Evolutionary conservation across 345 rosid species (phyloP).

Genomic region (Gossypium mustelinum): DNA sequence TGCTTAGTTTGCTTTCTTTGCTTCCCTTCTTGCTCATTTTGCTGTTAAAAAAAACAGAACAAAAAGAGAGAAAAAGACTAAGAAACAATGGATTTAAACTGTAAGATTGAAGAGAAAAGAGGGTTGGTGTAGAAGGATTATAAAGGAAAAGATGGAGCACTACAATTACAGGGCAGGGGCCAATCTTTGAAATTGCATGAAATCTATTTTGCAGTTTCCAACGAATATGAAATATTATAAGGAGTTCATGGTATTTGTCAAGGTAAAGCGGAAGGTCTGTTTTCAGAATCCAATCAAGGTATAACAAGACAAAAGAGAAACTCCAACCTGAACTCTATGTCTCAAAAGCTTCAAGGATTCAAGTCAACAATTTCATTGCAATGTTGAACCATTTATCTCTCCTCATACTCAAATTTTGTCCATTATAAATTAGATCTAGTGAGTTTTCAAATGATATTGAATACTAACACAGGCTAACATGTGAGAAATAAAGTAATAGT

Average conservation of each 20-base stretch:
- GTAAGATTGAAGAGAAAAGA: background rate
- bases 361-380: background rate
- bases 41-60: background rate
- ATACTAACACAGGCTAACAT: background rate
- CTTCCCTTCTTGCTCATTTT: conserved; percentile 20
- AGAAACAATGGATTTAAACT: background rate
- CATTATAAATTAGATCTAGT: background rate
- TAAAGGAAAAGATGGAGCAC: background rate
- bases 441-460: background rate
- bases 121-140: background rate
- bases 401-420: background rate
- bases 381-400: background rate
- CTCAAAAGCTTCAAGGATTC: background rate
- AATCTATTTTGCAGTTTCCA: background rate
- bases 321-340: background rate
- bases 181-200: background rate
- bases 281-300: background rate
- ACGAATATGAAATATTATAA: background rate
- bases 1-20: conserved; percentile 34
- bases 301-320: background rate
- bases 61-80: background rate
- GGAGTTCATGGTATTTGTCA: background rate
- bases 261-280: background rate
- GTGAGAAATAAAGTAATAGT: background rate
- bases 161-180: background rate